phyloP scores from a whole-genome alignment of 2,329 filamentous ascomycete species.

The Ophiostoma australiae region DNA sequence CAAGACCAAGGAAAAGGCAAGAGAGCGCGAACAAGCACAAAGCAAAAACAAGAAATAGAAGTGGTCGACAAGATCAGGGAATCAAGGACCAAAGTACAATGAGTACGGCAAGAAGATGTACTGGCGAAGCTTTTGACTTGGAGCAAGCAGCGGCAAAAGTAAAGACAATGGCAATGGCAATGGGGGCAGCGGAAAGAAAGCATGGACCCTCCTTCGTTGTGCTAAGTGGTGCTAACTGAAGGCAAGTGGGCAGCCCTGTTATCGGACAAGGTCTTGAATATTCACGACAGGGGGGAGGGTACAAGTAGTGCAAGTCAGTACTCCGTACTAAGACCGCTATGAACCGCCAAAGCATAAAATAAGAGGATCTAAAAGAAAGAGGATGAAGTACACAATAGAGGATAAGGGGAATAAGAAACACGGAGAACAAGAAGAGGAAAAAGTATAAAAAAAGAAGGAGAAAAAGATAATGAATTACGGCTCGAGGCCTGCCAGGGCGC shows the following conservation, averaged over 20 bases:
- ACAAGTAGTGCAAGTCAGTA: constrained; percentile 9
- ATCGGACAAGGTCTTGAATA: constrained; percentile 16
- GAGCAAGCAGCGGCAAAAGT: background rate
- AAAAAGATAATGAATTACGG: background rate
- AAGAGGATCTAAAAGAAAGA: constrained; percentile 1
- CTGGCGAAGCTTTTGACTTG: background rate
- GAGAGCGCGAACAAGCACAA: background rate
- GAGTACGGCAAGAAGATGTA: background rate
- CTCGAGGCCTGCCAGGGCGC: constrained; percentile 2
- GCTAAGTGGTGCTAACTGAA: constrained; percentile 5
- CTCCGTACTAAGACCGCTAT: constrained; percentile 12
- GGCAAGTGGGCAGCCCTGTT: constrained; percentile 16
- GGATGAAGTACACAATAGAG: background rate
- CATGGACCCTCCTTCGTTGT: constrained; percentile 3
- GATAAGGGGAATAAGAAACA: background rate
- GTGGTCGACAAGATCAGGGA: background rate
- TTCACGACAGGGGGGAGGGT: background rate
- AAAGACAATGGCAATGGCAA: background rate
- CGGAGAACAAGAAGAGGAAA: background rate
- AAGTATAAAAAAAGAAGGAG: background rate
- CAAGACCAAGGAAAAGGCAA: background rate
- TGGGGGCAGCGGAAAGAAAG: constrained; percentile 6
- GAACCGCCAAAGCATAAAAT: constrained; percentile 5
- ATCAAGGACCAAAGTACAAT: background rate
- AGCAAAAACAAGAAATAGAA: background rate